A percentile compares a stretch with the other conserved stretches of the same genome.
Conservation (phyloP, 2,329 filamentous ascomycete species). For the Aspergillus melleus region DNA sequence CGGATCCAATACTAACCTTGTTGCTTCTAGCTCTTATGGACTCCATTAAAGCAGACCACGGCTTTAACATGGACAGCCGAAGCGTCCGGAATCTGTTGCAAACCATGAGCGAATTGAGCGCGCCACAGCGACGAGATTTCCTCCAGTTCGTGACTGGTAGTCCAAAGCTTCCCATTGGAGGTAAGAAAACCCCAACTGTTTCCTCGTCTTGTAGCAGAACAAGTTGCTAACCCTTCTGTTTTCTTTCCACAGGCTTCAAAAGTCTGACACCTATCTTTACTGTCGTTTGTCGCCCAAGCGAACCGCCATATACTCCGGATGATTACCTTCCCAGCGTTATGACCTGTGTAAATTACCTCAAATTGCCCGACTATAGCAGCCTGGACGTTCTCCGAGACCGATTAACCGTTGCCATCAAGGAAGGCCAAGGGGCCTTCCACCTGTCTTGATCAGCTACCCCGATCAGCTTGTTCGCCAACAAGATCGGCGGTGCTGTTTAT, state of each 20-base stretch:
- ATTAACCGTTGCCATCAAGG: constrained; percentile 81
- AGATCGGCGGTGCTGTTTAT: constrained; percentile 6
- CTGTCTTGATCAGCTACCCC: constrained; percentile 61
- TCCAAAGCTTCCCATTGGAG: constrained; percentile 95
- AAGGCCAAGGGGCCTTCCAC: constrained; percentile 97
- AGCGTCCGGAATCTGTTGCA: constrained; percentile 92
- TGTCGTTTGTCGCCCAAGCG: constrained; percentile 97
- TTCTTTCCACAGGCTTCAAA: constrained; percentile 73
- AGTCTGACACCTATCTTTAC: constrained; percentile 97
- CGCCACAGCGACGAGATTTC: constrained; percentile 81
- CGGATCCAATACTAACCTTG: constrained; percentile 25
- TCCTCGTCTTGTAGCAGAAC: neutral
- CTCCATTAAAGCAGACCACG: constrained; percentile 97
- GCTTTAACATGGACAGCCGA: constrained; percentile 97
- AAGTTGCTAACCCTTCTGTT: constrained; percentile 32
- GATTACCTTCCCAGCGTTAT: constrained; percentile 99
- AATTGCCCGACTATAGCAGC: constrained; percentile 89
- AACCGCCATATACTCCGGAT: constrained; percentile 87
- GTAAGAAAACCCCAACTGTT: constrained; percentile 52
- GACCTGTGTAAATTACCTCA: constrained; percentile 99
- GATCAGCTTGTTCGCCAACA: constrained; percentile 9
- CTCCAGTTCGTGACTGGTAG: constrained; percentile 97
- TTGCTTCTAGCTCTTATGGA: constrained; percentile 76
- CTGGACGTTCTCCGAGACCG: constrained; percentile 75
- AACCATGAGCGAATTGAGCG: constrained; percentile 83